Conservation (phyloP, 140 eudicot species). For the Stevia rebaudiana region DNA sequence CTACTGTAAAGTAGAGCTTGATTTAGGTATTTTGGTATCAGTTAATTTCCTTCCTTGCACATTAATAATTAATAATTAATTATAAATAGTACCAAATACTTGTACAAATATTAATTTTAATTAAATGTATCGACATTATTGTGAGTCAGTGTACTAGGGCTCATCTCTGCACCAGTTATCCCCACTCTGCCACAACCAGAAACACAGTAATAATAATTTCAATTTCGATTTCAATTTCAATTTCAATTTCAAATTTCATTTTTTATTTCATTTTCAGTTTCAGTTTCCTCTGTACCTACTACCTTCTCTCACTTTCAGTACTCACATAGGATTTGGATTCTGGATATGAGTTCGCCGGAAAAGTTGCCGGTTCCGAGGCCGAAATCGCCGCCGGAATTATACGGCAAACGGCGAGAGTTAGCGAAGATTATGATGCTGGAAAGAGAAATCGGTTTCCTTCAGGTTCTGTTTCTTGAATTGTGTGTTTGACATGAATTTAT, state of each 20-base stretch:
- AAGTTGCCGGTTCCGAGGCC: constrained; percentile 68
- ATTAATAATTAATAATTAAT: too few species aligned
- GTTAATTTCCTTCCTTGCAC: not conserved
- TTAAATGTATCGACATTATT: constrained; percentile 18
- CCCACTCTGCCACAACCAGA: constrained; percentile 27
- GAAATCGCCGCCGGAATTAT: constrained; percentile 86
- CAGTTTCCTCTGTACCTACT: not conserved
- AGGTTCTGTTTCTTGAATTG: constrained; percentile 7
- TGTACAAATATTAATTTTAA: too few species aligned
- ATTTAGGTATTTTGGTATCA: not conserved
- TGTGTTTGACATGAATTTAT: not conserved
- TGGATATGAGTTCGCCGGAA: constrained; percentile 16
- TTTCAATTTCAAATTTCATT: too few species aligned
- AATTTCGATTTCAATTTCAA: not conserved
- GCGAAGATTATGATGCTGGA: constrained; percentile 69
- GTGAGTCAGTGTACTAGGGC: constrained; percentile 16
- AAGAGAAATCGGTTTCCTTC: constrained; percentile 73
- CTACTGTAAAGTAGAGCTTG: not conserved
- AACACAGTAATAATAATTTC: constrained; percentile 16
- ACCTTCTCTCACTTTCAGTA: not conserved
- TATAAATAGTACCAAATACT: too few species aligned
- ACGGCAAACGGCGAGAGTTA: constrained; percentile 73
- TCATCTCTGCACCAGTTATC: constrained; percentile 21
- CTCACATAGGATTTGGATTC: not conserved
- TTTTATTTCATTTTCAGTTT: too few species aligned